A percentile compares a stretch with the other conserved stretches of the same genome.
Evolutionary conservation across 208 protist species (phyloP).

Genomic region (Trypanosomatidae sp.): DNA sequence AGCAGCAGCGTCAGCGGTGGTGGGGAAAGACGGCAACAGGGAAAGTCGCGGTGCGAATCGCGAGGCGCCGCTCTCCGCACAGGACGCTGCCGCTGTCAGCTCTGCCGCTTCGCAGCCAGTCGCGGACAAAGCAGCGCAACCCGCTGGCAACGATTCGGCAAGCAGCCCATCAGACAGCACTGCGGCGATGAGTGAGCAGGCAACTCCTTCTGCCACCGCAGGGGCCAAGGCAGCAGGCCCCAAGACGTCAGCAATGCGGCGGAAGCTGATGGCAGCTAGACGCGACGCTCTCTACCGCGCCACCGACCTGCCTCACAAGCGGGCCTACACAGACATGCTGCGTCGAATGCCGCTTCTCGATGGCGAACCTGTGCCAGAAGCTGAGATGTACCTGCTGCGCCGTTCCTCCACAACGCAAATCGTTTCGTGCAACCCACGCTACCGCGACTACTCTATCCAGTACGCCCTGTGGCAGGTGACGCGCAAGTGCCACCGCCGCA

Average conservation of each 20-base stretch:
- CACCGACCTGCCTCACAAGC: slow-evolving; percentile 51
- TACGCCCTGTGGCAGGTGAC: slow-evolving; percentile 89
- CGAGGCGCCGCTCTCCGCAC: too few species aligned
- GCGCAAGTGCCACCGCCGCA: slow-evolving; percentile 66
- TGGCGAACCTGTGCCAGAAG: slow-evolving; percentile 72
- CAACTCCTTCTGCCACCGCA: too few species aligned
- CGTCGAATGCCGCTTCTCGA: slow-evolving; percentile 46
- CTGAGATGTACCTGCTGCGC: slow-evolving; percentile 46
- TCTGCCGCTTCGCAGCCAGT: too few species aligned
- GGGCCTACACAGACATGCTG: slow-evolving; percentile 43
- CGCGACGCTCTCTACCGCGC: slow-evolving; percentile 34
- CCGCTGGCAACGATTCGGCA: too few species aligned
- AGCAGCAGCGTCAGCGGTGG: too few species aligned
- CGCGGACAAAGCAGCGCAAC: too few species aligned
- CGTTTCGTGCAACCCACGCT: slow-evolving; percentile 83
- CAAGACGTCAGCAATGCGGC: slow-evolving; percentile 56
- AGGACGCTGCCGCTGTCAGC: too few species aligned
- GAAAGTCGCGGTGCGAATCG: too few species aligned
- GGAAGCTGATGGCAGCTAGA: slow-evolving; percentile 43
- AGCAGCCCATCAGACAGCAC: too few species aligned
- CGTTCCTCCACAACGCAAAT: slow-evolving; percentile 68
- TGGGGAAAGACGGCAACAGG: too few species aligned
- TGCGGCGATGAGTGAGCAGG: too few species aligned
- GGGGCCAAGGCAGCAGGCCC: too few species aligned
- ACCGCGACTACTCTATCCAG: slow-evolving; percentile 86